A percentile compares a stretch with the other conserved stretches of the same genome.
phyloP scores from a whole-genome alignment of 805 yeast species.

The Kodamaea leandrae region DNA sequence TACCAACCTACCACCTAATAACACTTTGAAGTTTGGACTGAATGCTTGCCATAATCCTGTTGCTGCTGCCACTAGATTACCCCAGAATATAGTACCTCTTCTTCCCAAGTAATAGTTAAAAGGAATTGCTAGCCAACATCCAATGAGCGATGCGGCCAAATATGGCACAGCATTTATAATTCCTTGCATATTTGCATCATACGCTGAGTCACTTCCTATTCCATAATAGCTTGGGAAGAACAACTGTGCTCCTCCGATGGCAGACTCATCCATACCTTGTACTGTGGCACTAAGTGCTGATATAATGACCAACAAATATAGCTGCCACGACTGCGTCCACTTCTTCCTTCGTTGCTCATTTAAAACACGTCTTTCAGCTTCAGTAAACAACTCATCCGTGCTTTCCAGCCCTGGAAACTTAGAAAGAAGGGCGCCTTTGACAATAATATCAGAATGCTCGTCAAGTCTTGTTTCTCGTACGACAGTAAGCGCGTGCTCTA shows the following conservation, averaged over 20 bases:
- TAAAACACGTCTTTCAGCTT: not conserved
- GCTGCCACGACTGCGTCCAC: slow-evolving; percentile 7
- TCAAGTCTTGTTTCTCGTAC: slow-evolving; percentile 1
- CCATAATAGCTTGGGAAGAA: slow-evolving; percentile 8
- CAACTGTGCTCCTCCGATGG: slow-evolving; percentile 17
- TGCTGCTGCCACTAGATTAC: slow-evolving; percentile 11
- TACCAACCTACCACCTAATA: slow-evolving; percentile 15
- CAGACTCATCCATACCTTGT: slow-evolving; percentile 18
- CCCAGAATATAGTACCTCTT: slow-evolving; percentile 11
- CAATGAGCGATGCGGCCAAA: slow-evolving; percentile 13
- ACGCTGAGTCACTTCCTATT: slow-evolving; percentile 4
- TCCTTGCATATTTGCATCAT: slow-evolving; percentile 15
- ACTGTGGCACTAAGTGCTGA: slow-evolving; percentile 12
- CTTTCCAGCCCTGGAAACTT: slow-evolving; percentile 1
- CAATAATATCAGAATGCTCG: not conserved
- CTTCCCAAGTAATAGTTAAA: slow-evolving; percentile 14
- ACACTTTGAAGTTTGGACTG: slow-evolving; percentile 6
- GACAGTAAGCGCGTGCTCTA: slow-evolving; percentile 3
- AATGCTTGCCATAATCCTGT: slow-evolving; percentile 18
- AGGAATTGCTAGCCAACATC: slow-evolving; percentile 10
- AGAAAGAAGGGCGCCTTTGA: slow-evolving; percentile 6
- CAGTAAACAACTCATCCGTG: slow-evolving; percentile 1
- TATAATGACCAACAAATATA: slow-evolving; percentile 5
- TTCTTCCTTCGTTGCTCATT: not conserved
- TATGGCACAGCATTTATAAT: slow-evolving; percentile 13